These are phyloP conservation scores for Dactylellina drechsleri DNA, from an alignment of 2,329 filamentous ascomycete genomes.

Conservation along the genomic window DNA sequence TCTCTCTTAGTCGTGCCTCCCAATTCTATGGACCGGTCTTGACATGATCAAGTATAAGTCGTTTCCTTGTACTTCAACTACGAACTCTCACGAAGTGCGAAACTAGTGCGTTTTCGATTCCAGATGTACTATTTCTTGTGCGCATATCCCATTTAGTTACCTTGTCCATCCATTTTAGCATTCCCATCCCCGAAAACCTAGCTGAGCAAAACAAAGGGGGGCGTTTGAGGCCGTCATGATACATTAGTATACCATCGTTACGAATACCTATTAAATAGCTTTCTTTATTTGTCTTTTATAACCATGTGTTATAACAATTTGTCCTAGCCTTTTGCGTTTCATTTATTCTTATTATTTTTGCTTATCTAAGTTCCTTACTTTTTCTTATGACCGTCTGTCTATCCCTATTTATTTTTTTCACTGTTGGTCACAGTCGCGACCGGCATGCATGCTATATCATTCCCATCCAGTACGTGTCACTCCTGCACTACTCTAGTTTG, in stretches of 20 bases:
- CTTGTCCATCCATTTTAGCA: slow-evolving; percentile 19
- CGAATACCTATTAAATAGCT: background rate
- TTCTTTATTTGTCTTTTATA: slow-evolving; percentile 10
- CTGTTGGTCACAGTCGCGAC: slow-evolving; percentile 3
- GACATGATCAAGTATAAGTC: background rate
- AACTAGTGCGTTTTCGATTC: slow-evolving; percentile 54
- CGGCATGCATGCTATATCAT: background rate
- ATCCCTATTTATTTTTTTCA: too few relatives aligned
- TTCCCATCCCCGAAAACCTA: slow-evolving; percentile 23
- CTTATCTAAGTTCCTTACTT: too few relatives aligned
- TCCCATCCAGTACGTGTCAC: background rate
- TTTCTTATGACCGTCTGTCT: too few relatives aligned
- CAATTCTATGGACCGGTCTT: slow-evolving; percentile 52
- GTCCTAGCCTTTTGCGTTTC: too few relatives aligned
- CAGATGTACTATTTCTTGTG: slow-evolving; percentile 52
- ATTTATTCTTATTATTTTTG: too few relatives aligned
- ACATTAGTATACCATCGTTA: slow-evolving; percentile 19
- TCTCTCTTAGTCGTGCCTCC: slow-evolving; percentile 64
- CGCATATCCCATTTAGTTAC: slow-evolving; percentile 42
- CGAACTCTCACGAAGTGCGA: slow-evolving; percentile 19
- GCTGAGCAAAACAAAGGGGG: slow-evolving; percentile 36
- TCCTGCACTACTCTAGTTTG: background rate
- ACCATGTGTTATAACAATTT: background rate
- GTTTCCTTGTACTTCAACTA: background rate
- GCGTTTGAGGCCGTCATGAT: slow-evolving; percentile 52